These are phyloP conservation scores for Candida argentea DNA, from an alignment of 805 yeast genomes.

Conservation along the genomic window DNA sequence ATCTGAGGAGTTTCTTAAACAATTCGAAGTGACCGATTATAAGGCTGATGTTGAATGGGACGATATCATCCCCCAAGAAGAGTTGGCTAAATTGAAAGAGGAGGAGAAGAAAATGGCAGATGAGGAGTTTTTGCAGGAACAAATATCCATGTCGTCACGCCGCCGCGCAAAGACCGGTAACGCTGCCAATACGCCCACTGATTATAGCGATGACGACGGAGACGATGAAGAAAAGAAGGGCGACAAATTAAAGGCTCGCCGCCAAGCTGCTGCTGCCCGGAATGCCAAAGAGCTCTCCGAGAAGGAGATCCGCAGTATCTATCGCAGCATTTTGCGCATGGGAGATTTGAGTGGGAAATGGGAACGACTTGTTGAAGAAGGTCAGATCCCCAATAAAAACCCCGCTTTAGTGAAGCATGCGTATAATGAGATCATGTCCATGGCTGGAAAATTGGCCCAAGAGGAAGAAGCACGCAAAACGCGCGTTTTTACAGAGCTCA, in stretches of 20 bases:
- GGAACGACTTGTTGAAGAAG: slow-evolving; percentile 84
- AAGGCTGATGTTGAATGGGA: slow-evolving; percentile 99
- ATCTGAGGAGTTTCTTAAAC: slow-evolving; percentile 94
- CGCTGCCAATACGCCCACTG: slow-evolving; percentile 10
- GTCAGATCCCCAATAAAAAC: slow-evolving; percentile 75
- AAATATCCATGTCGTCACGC: slow-evolving; percentile 77
- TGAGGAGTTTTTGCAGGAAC: slow-evolving; percentile 80
- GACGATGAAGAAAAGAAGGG: slow-evolving; percentile 28
- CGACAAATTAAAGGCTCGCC: slow-evolving; percentile 15
- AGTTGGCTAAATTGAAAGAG: slow-evolving; percentile 76
- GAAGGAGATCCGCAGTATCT: slow-evolving; percentile 76
- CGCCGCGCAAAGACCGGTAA: slow-evolving; percentile 54
- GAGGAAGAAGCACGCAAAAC: slow-evolving; percentile 58
- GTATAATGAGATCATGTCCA: slow-evolving; percentile 59
- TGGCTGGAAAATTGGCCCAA: slow-evolving; percentile 50
- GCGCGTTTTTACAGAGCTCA: slow-evolving; percentile 46
- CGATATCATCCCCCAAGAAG: slow-evolving; percentile 95
- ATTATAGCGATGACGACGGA: slow-evolving; percentile 9
- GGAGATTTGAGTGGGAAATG: slow-evolving; percentile 74
- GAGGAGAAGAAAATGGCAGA: slow-evolving; percentile 83
- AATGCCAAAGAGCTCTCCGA: slow-evolving; percentile 53
- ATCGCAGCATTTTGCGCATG: slow-evolving; percentile 67
- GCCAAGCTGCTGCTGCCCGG: no score
- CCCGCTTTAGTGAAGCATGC: slow-evolving; percentile 69
- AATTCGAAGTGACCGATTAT: slow-evolving; percentile 96